Evolutionary conservation across 768 basidiomycete species (phyloP), one percentile per base, ranked within the genome.

Genomic region (Trametes cinnabarina): DNA sequence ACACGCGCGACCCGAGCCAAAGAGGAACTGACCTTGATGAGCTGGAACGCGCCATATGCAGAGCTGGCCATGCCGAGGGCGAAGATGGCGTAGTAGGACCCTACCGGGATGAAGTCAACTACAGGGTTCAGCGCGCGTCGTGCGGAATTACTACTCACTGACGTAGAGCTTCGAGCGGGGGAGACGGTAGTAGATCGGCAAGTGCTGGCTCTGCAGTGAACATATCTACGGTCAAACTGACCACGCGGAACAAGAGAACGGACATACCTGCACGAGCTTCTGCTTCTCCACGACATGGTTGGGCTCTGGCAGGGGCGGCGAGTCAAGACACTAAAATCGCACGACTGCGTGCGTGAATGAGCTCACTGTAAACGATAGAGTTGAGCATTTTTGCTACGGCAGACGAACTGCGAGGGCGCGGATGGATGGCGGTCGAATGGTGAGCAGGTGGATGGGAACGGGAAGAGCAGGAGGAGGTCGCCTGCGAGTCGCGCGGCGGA

Each of bases 251-350:
- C 44, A 47, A 11, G 3, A 26, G n/a, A n/a, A 39, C 15, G n/a
- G n/a, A 40, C 70, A 34, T 57, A 90, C 90, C 79, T 92, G 90
- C 71, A 83, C 79, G 43, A 68, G 59, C 75, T 74, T 82, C 73
- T 92, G 90, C 69, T 74, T 85, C 74, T 86, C 82, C 40, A 82
- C 71, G 60, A 90, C 79, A 53, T 70, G 69, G 77, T 92, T 88
- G 64, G 84, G 86, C 70, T 80, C 84, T 84, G 65, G 40, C 66
- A 56, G 58, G 64, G n/a, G 26, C 50, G 19, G 66, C 32, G 19
- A 23, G 51, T 59, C 39, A 63, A 47, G 30, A 22, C 19, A 15
- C 28, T 32, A 32, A 32, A 6, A 32, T 32, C 30, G 30, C n/a
- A 32, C 30, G 30, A 32, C 5, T 11, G 11, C 49, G 12, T n/a